Percentiles rank a stretch among this genome's conserved stretches.
These are phyloP conservation scores for Caryopteris hybrid DNA, from an alignment of 305 asterid species.

Conservation along the genomic window DNA sequence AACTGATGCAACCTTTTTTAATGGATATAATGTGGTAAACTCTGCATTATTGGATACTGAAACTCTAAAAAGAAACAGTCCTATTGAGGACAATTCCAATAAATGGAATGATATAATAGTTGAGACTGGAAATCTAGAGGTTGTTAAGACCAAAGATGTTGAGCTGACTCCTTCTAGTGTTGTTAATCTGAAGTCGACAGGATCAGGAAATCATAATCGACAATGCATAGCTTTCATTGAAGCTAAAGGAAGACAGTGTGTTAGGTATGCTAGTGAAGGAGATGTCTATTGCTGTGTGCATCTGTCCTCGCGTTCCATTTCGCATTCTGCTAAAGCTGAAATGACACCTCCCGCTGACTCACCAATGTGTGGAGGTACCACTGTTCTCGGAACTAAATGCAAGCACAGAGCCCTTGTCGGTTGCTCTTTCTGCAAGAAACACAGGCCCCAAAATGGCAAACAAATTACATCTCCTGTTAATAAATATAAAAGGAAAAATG, in stretches of 20 bases:
- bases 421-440: conserved; percentile 95
- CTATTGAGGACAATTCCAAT: conserved; percentile 36
- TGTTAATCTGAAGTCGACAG: conserved; percentile 40
- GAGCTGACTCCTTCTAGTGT: conserved; percentile 48
- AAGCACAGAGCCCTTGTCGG: conserved; percentile 88
- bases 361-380: conserved; percentile 95
- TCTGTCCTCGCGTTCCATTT: conserved; percentile 65
- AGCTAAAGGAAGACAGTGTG: conserved; percentile 94
- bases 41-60: conserved; percentile 41
- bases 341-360: conserved; percentile 42
- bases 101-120: conserved; percentile 68
- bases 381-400: conserved; percentile 96
- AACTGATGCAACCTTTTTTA: conserved; percentile 45
- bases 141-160: conserved; percentile 35
- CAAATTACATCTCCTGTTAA: conserved; percentile 33
- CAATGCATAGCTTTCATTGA: conserved; percentile 91
- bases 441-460: conserved; percentile 61
- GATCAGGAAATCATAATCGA: conserved; percentile 55
- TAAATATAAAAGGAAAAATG: conserved; percentile 62
- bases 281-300: conserved; percentile 96
- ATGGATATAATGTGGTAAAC: conserved; percentile 34
- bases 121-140: conserved; percentile 53
- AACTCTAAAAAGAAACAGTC: conserved; percentile 37
- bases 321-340: conserved; percentile 58
- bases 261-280: conserved; percentile 92